Evolutionary conservation across 2,329 filamentous ascomycete genomes (phyloP).

Genomic region (Sphaerulina populicola): DNA sequence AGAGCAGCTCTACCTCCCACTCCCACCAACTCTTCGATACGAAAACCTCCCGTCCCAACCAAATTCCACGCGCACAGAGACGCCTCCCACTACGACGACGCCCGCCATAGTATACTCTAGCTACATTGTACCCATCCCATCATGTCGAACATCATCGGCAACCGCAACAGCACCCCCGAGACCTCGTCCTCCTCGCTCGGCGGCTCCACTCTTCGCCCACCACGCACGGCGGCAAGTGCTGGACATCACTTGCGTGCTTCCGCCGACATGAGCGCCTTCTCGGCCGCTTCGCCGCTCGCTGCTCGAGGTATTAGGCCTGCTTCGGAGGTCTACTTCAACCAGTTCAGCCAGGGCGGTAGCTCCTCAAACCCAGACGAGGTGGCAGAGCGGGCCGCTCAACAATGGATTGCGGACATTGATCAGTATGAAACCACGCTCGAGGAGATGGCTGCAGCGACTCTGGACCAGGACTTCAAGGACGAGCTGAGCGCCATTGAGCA

Average conservation of each 20-base stretch:
- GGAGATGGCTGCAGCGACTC: conserved; percentile 97
- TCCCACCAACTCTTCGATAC: conserved; percentile 1
- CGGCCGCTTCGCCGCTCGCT: conserved; percentile 55
- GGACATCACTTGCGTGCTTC: conserved; percentile 86
- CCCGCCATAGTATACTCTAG: conserved; percentile 1
- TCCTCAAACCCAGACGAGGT: conserved; percentile 69
- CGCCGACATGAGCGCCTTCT: conserved; percentile 84
- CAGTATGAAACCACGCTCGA: conserved; percentile 98
- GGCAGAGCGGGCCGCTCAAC: conserved; percentile 87
- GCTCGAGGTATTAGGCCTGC: conserved; percentile 80
- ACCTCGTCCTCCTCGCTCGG: conserved; percentile 67
- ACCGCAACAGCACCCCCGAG: conserved; percentile 96
- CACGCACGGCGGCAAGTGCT: conserved; percentile 51
- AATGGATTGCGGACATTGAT: conserved; percentile 98
- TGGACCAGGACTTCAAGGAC: conserved; percentile 99
- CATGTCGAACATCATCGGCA: conserved; percentile 50
- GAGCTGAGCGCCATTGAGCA: conserved; percentile 98
- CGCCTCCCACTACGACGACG: conserved; percentile 1
- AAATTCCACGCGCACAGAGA: conserved; percentile 8
- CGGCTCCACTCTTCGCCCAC: conserved; percentile 68
- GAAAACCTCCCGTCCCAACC: not conserved
- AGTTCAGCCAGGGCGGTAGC: conserved; percentile 58
- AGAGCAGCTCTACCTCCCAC: conserved; percentile 6
- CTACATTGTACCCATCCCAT: conserved; percentile 16
- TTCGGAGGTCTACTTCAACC: conserved; percentile 85